These are phyloP conservation scores for Dictyostelium discoideum DNA, from an alignment of 78 protist species.

Conservation along the genomic window dicty_2.7 NC_007091.3:3802501-3803000, in stretches of 20 bases:
- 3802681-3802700: slow-evolving; percentile 72
- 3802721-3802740: slow-evolving; percentile 66
- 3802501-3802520: slow-evolving; percentile 17
- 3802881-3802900: slow-evolving; percentile 7
- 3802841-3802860: slow-evolving; percentile 83
- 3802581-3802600: slow-evolving; percentile 59
- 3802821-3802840: slow-evolving; percentile 78
- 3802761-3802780: slow-evolving; percentile 95
- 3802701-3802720: slow-evolving; percentile 77
- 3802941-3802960: too few species aligned
- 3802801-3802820: slow-evolving; percentile 32
- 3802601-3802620: slow-evolving; percentile 95
- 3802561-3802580: slow-evolving; percentile 46
- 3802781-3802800: slow-evolving; percentile 87
- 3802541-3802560: slow-evolving; percentile 90
- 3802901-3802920: too few species aligned
- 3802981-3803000: too few species aligned
- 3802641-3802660: slow-evolving; percentile 90
- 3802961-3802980: not conserved
- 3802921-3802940: too few species aligned
- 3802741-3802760: slow-evolving; percentile 91
- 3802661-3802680: slow-evolving; percentile 17
- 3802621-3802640: slow-evolving; percentile 95
- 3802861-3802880: slow-evolving; percentile 90
- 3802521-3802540: slow-evolving; percentile 77